A percentile compares a stretch with the other conserved stretches of the same genome.
phyloP scores from a whole-genome alignment of 108 stramenopile species.

The Mediolabrus comicus region DNA sequence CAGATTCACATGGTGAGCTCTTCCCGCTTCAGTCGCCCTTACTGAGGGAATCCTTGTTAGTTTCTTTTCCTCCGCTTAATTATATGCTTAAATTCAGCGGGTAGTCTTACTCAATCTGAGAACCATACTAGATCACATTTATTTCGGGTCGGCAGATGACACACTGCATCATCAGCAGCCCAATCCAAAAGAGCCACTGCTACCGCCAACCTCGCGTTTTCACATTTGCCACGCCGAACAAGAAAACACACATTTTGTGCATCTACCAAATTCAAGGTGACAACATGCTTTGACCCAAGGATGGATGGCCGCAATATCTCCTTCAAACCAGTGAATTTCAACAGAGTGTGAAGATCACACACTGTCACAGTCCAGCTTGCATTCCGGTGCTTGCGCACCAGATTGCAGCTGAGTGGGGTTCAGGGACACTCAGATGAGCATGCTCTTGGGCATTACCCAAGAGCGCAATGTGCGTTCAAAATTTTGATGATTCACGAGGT shows the following conservation, averaged over 20 bases:
- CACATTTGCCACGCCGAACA: too few species aligned
- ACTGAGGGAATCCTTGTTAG: slow-evolving; percentile 95
- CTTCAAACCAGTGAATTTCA: slow-evolving; percentile 25
- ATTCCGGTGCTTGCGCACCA: not conserved
- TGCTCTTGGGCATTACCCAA: slow-evolving; percentile 84
- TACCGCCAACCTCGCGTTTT: too few species aligned
- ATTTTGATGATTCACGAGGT: slow-evolving; percentile 94
- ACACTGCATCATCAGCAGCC: not conserved
- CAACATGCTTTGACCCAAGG: slow-evolving; percentile 1
- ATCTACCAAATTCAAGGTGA: slow-evolving; percentile 29
- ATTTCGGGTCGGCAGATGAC: not conserved
- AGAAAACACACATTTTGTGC: slow-evolving; percentile 29
- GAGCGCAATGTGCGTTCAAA: slow-evolving; percentile 98
- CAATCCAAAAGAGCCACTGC: not conserved
- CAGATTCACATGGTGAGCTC: slow-evolving; percentile 87
- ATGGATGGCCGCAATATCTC: not conserved
- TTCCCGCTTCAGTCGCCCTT: slow-evolving; percentile 96
- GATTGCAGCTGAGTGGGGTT: slow-evolving; percentile 67
- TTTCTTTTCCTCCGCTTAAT: slow-evolving; percentile 97
- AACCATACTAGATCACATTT: slow-evolving; percentile 43
- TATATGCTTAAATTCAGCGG: slow-evolving; percentile 98
- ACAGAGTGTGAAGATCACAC: slow-evolving; percentile 16
- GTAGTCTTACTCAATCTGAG: slow-evolving; percentile 88
- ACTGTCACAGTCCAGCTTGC: slow-evolving; percentile 52
- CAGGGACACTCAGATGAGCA: slow-evolving; percentile 90